These are phyloP conservation scores for Fusarium falciforme DNA, from an alignment of 2,329 filamentous ascomycete genomes.

Conservation along the genomic window DNA sequence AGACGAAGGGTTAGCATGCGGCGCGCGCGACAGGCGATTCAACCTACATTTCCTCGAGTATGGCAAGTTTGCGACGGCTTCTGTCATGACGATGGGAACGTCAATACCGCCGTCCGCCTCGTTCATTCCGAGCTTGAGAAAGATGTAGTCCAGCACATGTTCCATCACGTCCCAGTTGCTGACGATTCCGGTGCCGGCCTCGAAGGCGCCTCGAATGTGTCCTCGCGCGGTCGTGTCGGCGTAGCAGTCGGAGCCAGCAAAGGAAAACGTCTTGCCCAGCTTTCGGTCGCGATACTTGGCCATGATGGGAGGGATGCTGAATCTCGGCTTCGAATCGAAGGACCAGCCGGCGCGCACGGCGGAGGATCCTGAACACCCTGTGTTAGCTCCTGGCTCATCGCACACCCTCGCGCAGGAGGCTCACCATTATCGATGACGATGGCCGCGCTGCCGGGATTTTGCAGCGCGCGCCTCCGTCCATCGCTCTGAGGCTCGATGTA, in stretches of 20 bases:
- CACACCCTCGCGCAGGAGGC: conserved; percentile 28
- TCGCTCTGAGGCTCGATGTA: conserved; percentile 67
- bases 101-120: conserved; percentile 79
- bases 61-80: conserved; percentile 89
- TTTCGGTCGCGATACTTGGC: conserved; percentile 96
- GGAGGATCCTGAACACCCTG: conserved; percentile 76
- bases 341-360: conserved; percentile 95
- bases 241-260: conserved; percentile 92
- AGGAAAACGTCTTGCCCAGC: conserved; percentile 88
- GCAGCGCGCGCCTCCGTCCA: conserved; percentile 76
- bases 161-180: conserved; percentile 99
- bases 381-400: conserved; percentile 33
- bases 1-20: conserved; percentile 32
- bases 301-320: conserved; percentile 89
- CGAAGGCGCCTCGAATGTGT: conserved; percentile 91
- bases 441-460: conserved; percentile 70
- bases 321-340: conserved; percentile 83
- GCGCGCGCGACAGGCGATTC: background rate
- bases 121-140: conserved; percentile 92
- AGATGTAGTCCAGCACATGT: conserved; percentile 91
- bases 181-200: conserved; percentile 88
- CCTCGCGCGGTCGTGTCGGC: conserved; percentile 92
- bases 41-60: conserved; percentile 87
- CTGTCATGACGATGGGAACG: conserved; percentile 92
- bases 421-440: conserved; percentile 99